Evolutionary conservation across 208 protist genomes (phyloP).

Genomic region (Sergeia podlipaevii): DNA sequence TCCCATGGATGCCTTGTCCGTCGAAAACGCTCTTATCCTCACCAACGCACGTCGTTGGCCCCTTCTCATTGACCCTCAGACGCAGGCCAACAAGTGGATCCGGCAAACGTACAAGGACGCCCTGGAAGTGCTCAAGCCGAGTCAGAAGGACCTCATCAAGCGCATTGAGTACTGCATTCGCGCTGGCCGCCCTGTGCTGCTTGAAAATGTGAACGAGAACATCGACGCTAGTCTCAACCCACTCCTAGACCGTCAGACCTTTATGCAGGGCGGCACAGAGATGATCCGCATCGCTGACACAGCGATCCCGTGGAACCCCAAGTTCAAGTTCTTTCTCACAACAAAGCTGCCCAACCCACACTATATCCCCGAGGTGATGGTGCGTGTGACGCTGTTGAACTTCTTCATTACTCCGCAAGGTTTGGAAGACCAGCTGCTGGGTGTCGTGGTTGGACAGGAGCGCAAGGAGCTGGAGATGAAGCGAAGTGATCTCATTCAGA

Average conservation of each 20-base stretch:
- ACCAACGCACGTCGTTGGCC: slow-evolving; percentile 94
- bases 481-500: slow-evolving; percentile 94
- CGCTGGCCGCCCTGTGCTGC: slow-evolving; percentile 92
- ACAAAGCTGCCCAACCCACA: slow-evolving; percentile 97
- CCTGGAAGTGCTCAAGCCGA: slow-evolving; percentile 96
- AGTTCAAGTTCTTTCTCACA: slow-evolving; percentile 99
- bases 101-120: slow-evolving; percentile 94
- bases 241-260: slow-evolving; percentile 93
- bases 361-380: slow-evolving; percentile 96
- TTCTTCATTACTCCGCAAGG: slow-evolving; percentile 98
- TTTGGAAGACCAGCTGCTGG: slow-evolving; percentile 98
- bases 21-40: slow-evolving; percentile 98
- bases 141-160: slow-evolving; percentile 94
- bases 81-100: slow-evolving; percentile 98
- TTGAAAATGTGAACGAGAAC: slow-evolving; percentile 96
- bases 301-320: slow-evolving; percentile 93
- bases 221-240: slow-evolving; percentile 96
- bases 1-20: slow-evolving; percentile 94
- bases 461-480: slow-evolving; percentile 95
- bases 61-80: slow-evolving; percentile 99
- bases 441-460: slow-evolving; percentile 96
- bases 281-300: slow-evolving; percentile 98
- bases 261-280: slow-evolving; percentile 90
- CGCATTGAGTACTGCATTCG: slow-evolving; percentile 95
- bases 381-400: slow-evolving; percentile 98